Percentiles rank a stretch among this genome's conserved stretches.
Evolutionary conservation across 176 grass and related monocot species (phyloP).

Genomic region (Avena eriantha): DNA sequence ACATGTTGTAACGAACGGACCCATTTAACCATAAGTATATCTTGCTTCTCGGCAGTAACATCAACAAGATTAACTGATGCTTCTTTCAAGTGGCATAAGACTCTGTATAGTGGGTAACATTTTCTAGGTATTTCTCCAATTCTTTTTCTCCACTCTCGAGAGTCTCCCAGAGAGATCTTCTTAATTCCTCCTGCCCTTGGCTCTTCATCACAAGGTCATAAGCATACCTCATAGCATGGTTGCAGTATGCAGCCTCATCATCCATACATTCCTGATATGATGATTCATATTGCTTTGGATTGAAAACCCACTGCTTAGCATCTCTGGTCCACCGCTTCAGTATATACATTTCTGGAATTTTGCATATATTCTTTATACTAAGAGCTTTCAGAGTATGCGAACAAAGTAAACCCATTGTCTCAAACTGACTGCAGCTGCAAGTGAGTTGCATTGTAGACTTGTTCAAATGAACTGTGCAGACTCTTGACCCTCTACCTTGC

Average conservation of each 20-base stretch:
- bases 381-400: conserved; percentile 80
- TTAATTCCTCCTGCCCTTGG: conserved; percentile 65
- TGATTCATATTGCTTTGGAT: conserved; percentile 63
- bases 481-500: conserved; percentile 70
- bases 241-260: conserved; percentile 61
- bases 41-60: conserved; percentile 32
- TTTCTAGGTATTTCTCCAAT: conserved; percentile 66
- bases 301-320: conserved; percentile 76
- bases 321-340: conserved; percentile 83
- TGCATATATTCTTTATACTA: conserved; percentile 67
- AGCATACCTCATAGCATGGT: conserved; percentile 76
- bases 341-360: conserved; percentile 79
- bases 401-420: conserved; percentile 85
- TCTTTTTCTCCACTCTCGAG: conserved; percentile 61
- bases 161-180: conserved; percentile 61
- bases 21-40: not conserved
- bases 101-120: conserved; percentile 53
- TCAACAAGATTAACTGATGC: conserved; percentile 7
- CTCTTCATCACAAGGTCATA: conserved; percentile 87
- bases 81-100: conserved; percentile 60
- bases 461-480: conserved; percentile 64
- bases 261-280: conserved; percentile 63
- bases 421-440: conserved; percentile 82
- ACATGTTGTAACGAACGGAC: conserved; percentile 30
- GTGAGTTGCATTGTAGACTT: conserved; percentile 50